These are phyloP conservation scores for Abelmoschus esculentus DNA, from an alignment of 345 rosid genomes.

Conservation along the genomic window DNA sequence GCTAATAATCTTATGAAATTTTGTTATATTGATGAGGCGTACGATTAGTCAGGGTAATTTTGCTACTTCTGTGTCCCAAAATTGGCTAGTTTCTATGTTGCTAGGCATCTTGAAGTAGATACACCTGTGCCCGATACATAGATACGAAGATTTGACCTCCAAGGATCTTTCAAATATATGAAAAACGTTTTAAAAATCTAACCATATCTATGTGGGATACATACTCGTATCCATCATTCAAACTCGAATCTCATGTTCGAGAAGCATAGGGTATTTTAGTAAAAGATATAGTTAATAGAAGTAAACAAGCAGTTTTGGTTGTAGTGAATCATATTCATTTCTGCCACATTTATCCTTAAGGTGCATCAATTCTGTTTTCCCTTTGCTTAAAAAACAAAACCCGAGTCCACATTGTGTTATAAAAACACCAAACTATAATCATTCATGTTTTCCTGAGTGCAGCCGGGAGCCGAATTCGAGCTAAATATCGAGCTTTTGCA, in stretches of 20 bases:
- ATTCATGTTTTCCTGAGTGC: conserved; percentile 18
- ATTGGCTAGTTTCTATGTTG: too few species aligned
- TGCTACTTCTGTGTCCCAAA: too few species aligned
- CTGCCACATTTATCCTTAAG: too few species aligned
- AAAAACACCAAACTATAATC: background rate
- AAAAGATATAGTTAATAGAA: background rate
- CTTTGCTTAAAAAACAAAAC: background rate
- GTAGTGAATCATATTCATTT: background rate
- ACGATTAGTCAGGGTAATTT: too few species aligned
- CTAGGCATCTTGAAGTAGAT: too few species aligned
- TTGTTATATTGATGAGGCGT: background rate
- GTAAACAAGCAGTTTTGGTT: background rate
- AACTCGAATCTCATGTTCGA: too few species aligned
- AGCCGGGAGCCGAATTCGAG: conserved; percentile 74
- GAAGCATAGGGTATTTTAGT: background rate
- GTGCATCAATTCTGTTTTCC: background rate
- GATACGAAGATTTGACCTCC: too few species aligned
- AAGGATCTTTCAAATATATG: too few species aligned
- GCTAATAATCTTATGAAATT: background rate
- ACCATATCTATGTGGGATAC: too few species aligned
- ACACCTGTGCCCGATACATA: too few species aligned
- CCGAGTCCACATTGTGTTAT: background rate
- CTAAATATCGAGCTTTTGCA: conserved; percentile 77
- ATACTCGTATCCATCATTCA: too few species aligned
- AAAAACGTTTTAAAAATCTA: too few species aligned